Base-by-base conservation (phyloP, 164 flowering plant species). In the Buxus sempervirens region DNA sequence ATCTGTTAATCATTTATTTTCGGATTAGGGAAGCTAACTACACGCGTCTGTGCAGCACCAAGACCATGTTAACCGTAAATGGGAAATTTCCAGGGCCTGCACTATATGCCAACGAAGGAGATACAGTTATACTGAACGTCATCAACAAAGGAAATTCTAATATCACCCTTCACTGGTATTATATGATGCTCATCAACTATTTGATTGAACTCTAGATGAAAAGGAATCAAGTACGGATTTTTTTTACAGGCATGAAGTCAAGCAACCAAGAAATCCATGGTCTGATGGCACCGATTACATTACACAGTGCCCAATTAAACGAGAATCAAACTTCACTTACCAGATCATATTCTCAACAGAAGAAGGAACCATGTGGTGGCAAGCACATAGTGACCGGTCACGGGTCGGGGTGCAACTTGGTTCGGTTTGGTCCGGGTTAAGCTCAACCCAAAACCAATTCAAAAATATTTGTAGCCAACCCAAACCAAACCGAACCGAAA, bases 341-440 rank as follows among this genome's bases (percentile, higher is more conserved):
- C n/a, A n/a, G n/a, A 38, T 82, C 20, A 55, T 57, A 24, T 60
- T 84, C 23, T 65, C 82, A 0, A 19, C 27, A 0, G 86, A 86
- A 38, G 84, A 78, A 73, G 89, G 89, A 0, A 84, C 90, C 0
- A 6, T 86, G 0, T 85, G 89, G 89, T 85, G 87, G 87, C 89
- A 85, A 53, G 89, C 87, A 9, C 87, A 85, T 32, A 86, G 84
- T 28, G 85, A 69, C 7, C 84, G 90, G 90, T 32, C 75, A 1
- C 38, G 90, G 26, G 83, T 80, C 68, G 82, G n/a, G n/a, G n/a
- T n/a, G n/a, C n/a, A n/a, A n/a, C n/a, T n/a, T n/a, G n/a, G n/a
- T n/a, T n/a, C n/a, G n/a, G n/a, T n/a, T n/a, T n/a, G n/a, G n/a
- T n/a, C n/a, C n/a, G n/a, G n/a, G n/a, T n/a, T n/a, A n/a, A n/a